Evolutionary conservation across 331 rosid genomes (phyloP).

Genomic region (Dryas integrifolia): DNA sequence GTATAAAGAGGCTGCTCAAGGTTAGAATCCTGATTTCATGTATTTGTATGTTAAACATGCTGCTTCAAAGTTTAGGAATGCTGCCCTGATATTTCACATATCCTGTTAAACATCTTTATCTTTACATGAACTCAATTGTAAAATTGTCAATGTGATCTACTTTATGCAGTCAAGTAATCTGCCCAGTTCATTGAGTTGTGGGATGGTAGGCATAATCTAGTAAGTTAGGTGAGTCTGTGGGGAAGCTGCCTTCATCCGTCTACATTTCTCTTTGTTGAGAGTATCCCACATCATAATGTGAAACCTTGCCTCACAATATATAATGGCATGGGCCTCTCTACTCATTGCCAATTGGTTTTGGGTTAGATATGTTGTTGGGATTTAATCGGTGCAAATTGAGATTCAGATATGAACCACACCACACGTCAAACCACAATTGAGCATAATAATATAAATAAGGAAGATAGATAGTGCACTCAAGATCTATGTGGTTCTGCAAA

Average conservation of each 20-base stretch:
- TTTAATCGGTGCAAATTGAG: too few species aligned
- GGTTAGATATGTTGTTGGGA: too few species aligned
- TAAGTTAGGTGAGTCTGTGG: neutral
- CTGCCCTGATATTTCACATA: neutral
- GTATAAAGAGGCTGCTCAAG: constrained; percentile 60
- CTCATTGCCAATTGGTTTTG: too few species aligned
- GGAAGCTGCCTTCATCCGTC: neutral
- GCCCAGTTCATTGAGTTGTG: neutral
- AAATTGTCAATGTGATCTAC: neutral
- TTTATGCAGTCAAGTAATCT: neutral
- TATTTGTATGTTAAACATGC: neutral
- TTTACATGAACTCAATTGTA: neutral
- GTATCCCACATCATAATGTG: too few species aligned
- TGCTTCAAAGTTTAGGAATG: neutral
- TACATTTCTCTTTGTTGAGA: neutral
- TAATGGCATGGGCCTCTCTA: too few species aligned
- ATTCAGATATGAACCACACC: too few species aligned
- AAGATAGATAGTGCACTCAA: too few species aligned
- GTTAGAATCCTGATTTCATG: constrained; percentile 32
- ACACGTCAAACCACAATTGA: too few species aligned
- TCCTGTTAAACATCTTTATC: neutral
- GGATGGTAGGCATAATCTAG: neutral
- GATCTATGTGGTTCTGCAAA: too few species aligned
- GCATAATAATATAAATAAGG: too few species aligned
- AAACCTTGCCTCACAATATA: too few species aligned